Conservation (phyloP, 371 early-diverging fungal species). For the Caulochytrium protostelioides region DNA sequence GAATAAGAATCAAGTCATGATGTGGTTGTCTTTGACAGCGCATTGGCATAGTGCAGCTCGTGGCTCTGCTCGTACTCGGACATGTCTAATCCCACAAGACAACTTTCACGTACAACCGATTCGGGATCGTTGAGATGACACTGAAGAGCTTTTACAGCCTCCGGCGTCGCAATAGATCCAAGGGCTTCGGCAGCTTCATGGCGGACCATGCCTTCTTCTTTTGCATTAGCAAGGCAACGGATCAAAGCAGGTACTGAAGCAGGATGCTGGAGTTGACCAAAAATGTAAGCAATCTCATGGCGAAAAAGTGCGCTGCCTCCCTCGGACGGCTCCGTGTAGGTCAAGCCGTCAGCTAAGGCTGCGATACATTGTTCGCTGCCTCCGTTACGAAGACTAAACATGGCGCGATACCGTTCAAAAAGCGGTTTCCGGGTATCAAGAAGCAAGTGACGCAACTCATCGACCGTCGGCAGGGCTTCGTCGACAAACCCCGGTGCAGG, state of each 20-base stretch:
- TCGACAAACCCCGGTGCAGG: slow-evolving; percentile 63
- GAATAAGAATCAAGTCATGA: background rate
- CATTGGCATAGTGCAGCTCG: slow-evolving; percentile 21
- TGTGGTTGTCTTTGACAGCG: background rate
- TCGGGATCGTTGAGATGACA: slow-evolving; percentile 52
- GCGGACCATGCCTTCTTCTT: slow-evolving; percentile 89
- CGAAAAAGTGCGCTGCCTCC: slow-evolving; percentile 79
- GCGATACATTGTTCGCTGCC: slow-evolving; percentile 65
- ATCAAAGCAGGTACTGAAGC: slow-evolving; percentile 70
- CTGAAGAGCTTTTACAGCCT: slow-evolving; percentile 52
- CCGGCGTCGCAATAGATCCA: slow-evolving; percentile 92
- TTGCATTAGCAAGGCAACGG: slow-evolving; percentile 36
- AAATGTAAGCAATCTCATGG: slow-evolving; percentile 91
- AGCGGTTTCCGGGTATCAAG: slow-evolving; percentile 48
- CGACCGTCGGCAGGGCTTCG: slow-evolving; percentile 25
- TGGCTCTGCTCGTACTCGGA: slow-evolving; percentile 66
- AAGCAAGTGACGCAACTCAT: slow-evolving; percentile 41
- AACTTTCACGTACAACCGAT: slow-evolving; percentile 86
- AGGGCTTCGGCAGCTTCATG: slow-evolving; percentile 99
- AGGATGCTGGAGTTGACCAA: slow-evolving; percentile 94
- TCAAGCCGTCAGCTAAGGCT: background rate
- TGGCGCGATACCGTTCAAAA: slow-evolving; percentile 90
- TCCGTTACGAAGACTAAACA: slow-evolving; percentile 93
- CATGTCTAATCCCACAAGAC: slow-evolving; percentile 94
- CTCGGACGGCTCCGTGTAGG: slow-evolving; percentile 47